Conservation (phyloP, 2,329 filamentous ascomycete species). For the Penicillium sp. region DNA sequence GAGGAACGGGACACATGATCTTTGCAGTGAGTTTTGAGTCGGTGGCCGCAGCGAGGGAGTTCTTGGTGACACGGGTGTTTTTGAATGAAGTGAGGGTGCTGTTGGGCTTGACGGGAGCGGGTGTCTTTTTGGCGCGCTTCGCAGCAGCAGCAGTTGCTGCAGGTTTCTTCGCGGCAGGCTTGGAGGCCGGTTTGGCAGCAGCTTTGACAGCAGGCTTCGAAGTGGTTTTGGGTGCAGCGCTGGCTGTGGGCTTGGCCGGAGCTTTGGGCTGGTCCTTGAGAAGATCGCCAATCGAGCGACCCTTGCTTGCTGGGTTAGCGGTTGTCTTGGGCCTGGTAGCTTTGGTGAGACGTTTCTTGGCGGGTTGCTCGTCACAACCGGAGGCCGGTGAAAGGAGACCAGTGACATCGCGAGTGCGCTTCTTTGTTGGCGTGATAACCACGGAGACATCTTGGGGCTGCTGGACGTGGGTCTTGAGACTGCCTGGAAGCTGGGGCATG, state of each 20-base stretch:
- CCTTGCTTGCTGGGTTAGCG: constrained; percentile 33
- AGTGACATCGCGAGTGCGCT: constrained; percentile 29
- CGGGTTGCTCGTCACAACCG: constrained; percentile 40
- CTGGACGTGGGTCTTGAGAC: constrained; percentile 29
- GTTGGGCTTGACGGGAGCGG: constrained; percentile 2
- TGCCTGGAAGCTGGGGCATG: constrained; percentile 21
- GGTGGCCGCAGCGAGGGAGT: constrained; percentile 19
- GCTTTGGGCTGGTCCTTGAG: constrained; percentile 27
- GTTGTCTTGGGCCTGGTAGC: constrained; percentile 8
- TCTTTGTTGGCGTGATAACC: constrained; percentile 45
- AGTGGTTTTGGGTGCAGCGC: not conserved
- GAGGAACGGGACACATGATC: constrained; percentile 38
- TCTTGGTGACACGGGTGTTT: constrained; percentile 37
- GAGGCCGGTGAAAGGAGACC: constrained; percentile 47
- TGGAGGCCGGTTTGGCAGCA: constrained; percentile 9
- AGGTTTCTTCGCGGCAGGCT: constrained; percentile 22
- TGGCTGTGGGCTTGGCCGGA: constrained; percentile 12
- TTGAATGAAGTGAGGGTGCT: constrained; percentile 8
- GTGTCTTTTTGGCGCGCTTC: constrained; percentile 22
- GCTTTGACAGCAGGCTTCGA: not conserved
- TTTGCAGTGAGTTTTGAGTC: constrained; percentile 34
- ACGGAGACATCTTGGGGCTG: constrained; percentile 31
- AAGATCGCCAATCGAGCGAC: constrained; percentile 28
- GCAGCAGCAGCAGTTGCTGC: constrained; percentile 12
- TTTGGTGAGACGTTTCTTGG: constrained; percentile 22